Conservation (phyloP, 495 filamentous ascomycete species). For the Cercophora newfieldiana region DNA sequence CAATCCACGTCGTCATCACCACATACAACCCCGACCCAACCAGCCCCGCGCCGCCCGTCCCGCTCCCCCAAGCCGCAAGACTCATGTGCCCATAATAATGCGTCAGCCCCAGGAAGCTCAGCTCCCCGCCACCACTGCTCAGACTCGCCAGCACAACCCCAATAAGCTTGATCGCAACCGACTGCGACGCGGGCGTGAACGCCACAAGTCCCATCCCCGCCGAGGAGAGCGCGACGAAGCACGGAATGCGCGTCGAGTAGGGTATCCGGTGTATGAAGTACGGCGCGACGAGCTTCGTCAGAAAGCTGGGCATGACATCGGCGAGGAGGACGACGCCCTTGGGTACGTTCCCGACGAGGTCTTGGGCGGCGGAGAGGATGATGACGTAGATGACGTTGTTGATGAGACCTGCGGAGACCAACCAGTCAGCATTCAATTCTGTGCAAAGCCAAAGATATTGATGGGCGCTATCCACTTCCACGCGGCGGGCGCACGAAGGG, state of each 20-base stretch:
- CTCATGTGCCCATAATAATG: conserved; percentile 93
- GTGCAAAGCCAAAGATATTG: too few relatives aligned
- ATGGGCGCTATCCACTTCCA: background rate
- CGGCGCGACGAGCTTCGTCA: conserved; percentile 82
- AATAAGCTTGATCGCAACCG: conserved; percentile 71
- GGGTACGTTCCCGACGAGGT: conserved; percentile 87
- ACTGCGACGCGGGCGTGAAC: conserved; percentile 63
- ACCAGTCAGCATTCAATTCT: too few relatives aligned
- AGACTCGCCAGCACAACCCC: conserved; percentile 86
- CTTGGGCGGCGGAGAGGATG: conserved; percentile 91
- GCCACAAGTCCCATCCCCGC: conserved; percentile 88
- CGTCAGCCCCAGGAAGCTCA: conserved; percentile 86
- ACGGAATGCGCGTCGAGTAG: conserved; percentile 70
- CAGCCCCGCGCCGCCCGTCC: conserved; percentile 87
- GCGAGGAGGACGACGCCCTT: conserved; percentile 92
- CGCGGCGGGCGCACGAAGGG: background rate
- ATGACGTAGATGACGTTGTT: conserved; percentile 99
- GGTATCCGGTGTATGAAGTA: conserved; percentile 90
- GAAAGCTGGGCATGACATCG: conserved; percentile 85
- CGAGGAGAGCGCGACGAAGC: conserved; percentile 70
- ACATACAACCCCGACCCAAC: conserved; percentile 86
- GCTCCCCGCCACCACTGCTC: conserved; percentile 79
- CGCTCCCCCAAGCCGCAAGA: conserved; percentile 88
- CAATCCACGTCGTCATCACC: conserved; percentile 74
- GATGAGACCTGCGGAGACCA: conserved; percentile 71